A percentile compares a stretch with the other conserved stretches of the same genome.
phyloP scores from a whole-genome alignment of 1,284 basidiomycete species.

The Meira miltonrushii region DNA sequence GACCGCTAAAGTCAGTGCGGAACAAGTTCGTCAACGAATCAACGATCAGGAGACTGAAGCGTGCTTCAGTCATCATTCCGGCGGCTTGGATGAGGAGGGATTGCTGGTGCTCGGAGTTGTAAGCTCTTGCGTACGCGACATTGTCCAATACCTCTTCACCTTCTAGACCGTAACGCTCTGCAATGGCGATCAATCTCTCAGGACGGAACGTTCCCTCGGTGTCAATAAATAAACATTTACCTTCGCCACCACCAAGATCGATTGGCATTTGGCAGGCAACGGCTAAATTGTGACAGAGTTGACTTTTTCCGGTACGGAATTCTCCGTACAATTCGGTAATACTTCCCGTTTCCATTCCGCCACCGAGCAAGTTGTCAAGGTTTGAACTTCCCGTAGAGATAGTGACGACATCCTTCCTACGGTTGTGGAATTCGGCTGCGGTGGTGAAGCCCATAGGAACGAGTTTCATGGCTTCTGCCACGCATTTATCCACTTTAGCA shows the following conservation, averaged over 20 bases:
- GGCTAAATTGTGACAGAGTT: conserved; percentile 94
- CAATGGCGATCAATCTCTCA: conserved; percentile 84
- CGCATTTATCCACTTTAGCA: conserved; percentile 93
- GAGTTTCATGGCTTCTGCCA: conserved; percentile 82
- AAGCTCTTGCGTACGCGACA: conserved; percentile 94
- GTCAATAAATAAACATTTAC: conserved; percentile 98
- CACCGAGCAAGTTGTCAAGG: conserved; percentile 89
- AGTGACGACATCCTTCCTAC: conserved; percentile 90
- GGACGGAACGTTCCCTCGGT: conserved; percentile 99
- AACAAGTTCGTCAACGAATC: conserved; percentile 96
- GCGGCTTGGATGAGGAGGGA: conserved; percentile 83
- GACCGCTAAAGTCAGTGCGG: conserved; percentile 89
- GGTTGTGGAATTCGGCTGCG: conserved; percentile 87
- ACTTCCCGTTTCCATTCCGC: conserved; percentile 95
- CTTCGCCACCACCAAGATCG: conserved; percentile 96
- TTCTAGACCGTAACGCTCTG: conserved; percentile 89
- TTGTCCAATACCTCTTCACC: conserved; percentile 98
- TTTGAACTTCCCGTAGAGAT: conserved; percentile 97
- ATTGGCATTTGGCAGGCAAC: conserved; percentile 96
- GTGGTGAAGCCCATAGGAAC: conserved; percentile 97
- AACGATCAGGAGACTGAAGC: conserved; percentile 92
- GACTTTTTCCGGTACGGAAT: conserved; percentile 96
- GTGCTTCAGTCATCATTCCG: conserved; percentile 64
- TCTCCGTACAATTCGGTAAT: conserved; percentile 99
- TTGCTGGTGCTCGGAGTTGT: conserved; percentile 97